These are phyloP conservation scores for Fusarium staphyleae DNA, from an alignment of 2,329 filamentous ascomycete species.

Conservation along the genomic window DNA sequence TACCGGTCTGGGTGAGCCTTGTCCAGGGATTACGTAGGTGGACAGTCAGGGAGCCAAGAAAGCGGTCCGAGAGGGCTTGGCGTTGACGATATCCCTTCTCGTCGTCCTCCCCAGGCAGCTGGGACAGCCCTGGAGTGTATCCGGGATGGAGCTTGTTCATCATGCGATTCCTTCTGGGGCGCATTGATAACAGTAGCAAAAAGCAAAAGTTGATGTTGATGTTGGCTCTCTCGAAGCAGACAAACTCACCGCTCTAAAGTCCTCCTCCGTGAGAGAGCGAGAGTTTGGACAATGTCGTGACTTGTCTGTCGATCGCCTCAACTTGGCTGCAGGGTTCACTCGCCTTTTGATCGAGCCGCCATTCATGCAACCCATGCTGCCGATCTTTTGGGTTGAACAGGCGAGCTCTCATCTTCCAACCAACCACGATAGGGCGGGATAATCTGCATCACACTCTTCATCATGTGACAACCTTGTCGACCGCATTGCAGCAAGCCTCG, in stretches of 20 bases:
- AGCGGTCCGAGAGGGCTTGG: conserved; percentile 1
- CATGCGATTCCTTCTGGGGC: neutral
- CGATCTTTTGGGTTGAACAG: conserved; percentile 15
- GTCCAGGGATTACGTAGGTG: neutral
- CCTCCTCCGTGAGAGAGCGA: neutral
- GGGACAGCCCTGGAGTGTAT: conserved; percentile 8
- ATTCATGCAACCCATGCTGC: conserved; percentile 16
- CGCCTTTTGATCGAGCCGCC: neutral
- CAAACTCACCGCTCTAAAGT: neutral
- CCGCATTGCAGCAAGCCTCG: neutral
- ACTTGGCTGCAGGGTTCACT: neutral
- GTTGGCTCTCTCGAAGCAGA: conserved; percentile 1
- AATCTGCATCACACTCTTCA: conserved; percentile 7
- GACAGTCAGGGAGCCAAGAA: neutral
- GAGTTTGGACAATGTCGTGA: neutral
- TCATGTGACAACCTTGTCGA: conserved; percentile 2
- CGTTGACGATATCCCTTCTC: conserved; percentile 8
- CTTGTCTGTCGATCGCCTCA: conserved; percentile 7
- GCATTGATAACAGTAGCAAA: neutral
- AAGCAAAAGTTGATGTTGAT: conserved; percentile 16
- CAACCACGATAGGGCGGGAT: neutral
- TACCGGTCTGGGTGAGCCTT: conserved; percentile 29
- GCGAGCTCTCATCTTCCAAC: neutral
- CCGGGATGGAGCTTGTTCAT: neutral
- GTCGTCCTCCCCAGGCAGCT: conserved; percentile 12